Percentiles rank a stretch among this genome's conserved stretches.
Conservation (phyloP, 768 basidiomycete species). For the Naganishia antarctica region DNA sequence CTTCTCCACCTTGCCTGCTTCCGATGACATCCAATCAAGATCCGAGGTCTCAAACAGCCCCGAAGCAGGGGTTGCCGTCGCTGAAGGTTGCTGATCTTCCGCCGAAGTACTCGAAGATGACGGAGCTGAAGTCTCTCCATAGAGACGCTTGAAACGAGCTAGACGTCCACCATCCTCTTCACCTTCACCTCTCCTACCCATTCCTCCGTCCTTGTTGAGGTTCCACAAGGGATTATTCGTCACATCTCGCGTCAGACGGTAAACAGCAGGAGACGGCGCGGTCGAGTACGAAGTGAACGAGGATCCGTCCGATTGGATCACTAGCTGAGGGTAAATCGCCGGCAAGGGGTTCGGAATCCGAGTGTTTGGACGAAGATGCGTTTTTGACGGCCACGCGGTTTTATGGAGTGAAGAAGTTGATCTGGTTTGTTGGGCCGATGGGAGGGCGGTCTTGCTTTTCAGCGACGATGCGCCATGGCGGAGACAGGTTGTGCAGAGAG, state of each 20-base stretch:
- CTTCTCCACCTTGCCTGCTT: slow-evolving; percentile 42
- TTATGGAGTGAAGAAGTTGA: slow-evolving; percentile 66
- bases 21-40: slow-evolving; percentile 48
- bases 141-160: slow-evolving; percentile 26
- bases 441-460: neutral
- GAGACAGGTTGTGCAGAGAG: slow-evolving; percentile 11
- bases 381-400: slow-evolving; percentile 79
- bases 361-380: slow-evolving; percentile 55
- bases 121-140: slow-evolving; percentile 1
- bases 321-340: slow-evolving; percentile 77
- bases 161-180: slow-evolving; percentile 30
- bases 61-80: neutral
- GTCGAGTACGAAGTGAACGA: slow-evolving; percentile 84
- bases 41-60: slow-evolving; percentile 35
- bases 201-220: slow-evolving; percentile 51
- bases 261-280: slow-evolving; percentile 68
- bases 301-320: slow-evolving; percentile 81
- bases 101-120: neutral
- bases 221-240: slow-evolving; percentile 87
- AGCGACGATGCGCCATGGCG: slow-evolving; percentile 2
- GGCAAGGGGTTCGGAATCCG: slow-evolving; percentile 75
- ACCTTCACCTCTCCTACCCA: slow-evolving; percentile 23
- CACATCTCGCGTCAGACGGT: slow-evolving; percentile 73
- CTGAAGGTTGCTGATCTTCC: neutral
- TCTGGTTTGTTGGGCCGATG: slow-evolving; percentile 45